These are phyloP conservation scores for Verticillium tricorpus DNA, from an alignment of 2,329 filamentous ascomycete species.

Conservation along the genomic window DNA sequence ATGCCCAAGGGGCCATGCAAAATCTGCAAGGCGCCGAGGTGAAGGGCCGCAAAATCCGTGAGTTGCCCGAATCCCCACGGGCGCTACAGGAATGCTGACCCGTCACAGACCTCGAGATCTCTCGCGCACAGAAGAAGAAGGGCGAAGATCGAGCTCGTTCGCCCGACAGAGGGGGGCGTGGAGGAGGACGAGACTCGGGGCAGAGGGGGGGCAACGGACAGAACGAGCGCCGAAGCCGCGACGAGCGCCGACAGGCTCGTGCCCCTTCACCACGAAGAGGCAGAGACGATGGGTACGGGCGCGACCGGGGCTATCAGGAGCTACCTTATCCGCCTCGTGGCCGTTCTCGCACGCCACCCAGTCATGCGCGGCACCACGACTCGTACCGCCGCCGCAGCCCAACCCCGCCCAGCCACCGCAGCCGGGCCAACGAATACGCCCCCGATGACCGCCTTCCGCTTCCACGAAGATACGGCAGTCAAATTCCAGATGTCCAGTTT, in stretches of 20 bases:
- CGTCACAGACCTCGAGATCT: slow-evolving; percentile 75
- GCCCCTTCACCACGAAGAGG: slow-evolving; percentile 56
- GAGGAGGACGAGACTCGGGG: slow-evolving; percentile 34
- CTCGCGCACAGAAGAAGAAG: slow-evolving; percentile 78
- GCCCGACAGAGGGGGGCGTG: slow-evolving; percentile 48
- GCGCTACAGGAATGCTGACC: slow-evolving; percentile 1
- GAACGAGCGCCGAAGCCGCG: slow-evolving; percentile 46
- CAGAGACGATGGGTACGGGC: slow-evolving; percentile 57
- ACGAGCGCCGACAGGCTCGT: slow-evolving; percentile 62
- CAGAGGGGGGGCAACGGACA: slow-evolving; percentile 40
- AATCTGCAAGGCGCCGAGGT: slow-evolving; percentile 77
- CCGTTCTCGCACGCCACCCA: slow-evolving; percentile 65
- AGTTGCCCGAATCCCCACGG: slow-evolving; percentile 32
- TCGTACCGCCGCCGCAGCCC: slow-evolving; percentile 65
- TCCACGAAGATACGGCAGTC: slow-evolving; percentile 64
- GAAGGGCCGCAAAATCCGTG: slow-evolving; percentile 89
- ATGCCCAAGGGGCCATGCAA: slow-evolving; percentile 71
- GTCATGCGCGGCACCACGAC: slow-evolving; percentile 37
- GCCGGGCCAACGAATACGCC: slow-evolving; percentile 41
- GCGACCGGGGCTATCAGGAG: slow-evolving; percentile 38
- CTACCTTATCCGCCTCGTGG: slow-evolving; percentile 41
- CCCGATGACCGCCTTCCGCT: slow-evolving; percentile 63
- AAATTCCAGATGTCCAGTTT: slow-evolving; percentile 87
- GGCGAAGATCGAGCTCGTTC: slow-evolving; percentile 52
- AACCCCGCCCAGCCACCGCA: slow-evolving; percentile 48